Base-by-base conservation (phyloP, 192 early-diverging fungal species). In the Umbelopsis isabellina region DNA sequence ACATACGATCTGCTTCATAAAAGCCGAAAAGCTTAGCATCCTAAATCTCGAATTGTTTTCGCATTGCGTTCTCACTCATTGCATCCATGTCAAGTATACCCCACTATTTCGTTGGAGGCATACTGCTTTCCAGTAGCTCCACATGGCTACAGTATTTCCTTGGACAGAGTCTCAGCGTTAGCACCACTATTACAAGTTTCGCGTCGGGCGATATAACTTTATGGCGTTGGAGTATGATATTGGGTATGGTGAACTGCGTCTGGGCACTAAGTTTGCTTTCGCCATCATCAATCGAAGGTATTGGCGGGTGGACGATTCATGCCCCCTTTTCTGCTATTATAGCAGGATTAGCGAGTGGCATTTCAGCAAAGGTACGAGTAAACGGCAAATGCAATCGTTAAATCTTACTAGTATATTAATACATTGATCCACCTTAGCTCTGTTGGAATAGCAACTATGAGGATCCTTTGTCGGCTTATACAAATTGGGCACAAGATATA, bases 111-210 rank as follows among this genome's bases (percentile, higher is more conserved):
- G 30, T 61, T 0, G 55, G 55, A 61, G 55, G 55, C 16, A 12
- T 61, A 3, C 18, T 61, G 27, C 55, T 61, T 6, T 61, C 55
- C 2, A 61, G 30, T n/a, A 61, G 55, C 18, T 35, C 55, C 10
- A 61, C 55, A 18, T 61, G 55, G 55, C 55, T 61, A 35, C 21
- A 61, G 11, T 61, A 61, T 61, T 61, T 61, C 30, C 15, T 61
- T 13, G 55, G 55, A 11, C 25, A 61, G 15, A 61, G 33, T 12
- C 55, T 61, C 30, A 61, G 55, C 55, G 27, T 61, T 16, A 61
- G 27, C 25, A 33, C 37, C 27, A 61, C 55, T 18, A 13, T 30
- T 13, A 35, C 16, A 8, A 61, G 55, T 30, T n/a, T 61, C 16
- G 55, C 33, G 15, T 61, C 55, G 9, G 27, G 55, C 16, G 55